A percentile compares a stretch with the other conserved stretches of the same genome.
These are phyloP conservation scores for Monilinia laxa DNA, from an alignment of 2,329 filamentous ascomycete species.

Conservation along the genomic window DNA sequence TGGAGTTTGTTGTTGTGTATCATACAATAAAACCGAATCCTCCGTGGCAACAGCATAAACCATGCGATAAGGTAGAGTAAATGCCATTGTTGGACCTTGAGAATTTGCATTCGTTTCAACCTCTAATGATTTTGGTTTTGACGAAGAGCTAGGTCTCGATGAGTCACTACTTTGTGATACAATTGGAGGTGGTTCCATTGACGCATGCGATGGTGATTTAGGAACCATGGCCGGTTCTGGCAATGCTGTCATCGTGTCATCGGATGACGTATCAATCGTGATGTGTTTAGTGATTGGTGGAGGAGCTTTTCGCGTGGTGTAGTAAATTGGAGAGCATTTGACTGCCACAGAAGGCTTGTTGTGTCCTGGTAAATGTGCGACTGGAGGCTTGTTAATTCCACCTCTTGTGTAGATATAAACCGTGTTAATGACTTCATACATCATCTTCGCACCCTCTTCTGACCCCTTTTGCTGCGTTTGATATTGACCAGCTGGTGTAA, in stretches of 20 bases:
- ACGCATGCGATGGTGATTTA: conserved; percentile 55
- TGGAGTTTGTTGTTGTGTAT: conserved; percentile 94
- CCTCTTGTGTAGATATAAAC: conserved; percentile 98
- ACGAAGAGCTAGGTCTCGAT: conserved; percentile 45
- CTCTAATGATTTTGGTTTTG: conserved; percentile 41
- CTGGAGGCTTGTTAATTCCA: conserved; percentile 93
- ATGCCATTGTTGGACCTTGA: conserved; percentile 66
- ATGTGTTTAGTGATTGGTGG: conserved; percentile 82
- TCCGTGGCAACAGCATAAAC: conserved; percentile 97
- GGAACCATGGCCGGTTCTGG: conserved; percentile 71
- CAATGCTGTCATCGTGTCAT: conserved; percentile 78
- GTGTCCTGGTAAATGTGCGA: conserved; percentile 91
- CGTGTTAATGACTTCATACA: conserved; percentile 89
- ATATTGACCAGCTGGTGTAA: conserved; percentile 94
- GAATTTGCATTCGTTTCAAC: conserved; percentile 50
- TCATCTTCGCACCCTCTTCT: conserved; percentile 66
- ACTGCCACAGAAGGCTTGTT: conserved; percentile 98
- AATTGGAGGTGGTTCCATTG: conserved; percentile 80
- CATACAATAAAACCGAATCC: conserved; percentile 90
- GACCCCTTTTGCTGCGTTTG: conserved; percentile 69
- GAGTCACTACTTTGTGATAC: conserved; percentile 50
- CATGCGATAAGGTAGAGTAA: conserved; percentile 87
- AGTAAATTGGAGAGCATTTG: conserved; percentile 87
- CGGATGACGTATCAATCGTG: conserved; percentile 91
- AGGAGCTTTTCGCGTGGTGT: conserved; percentile 69